Evolutionary conservation across 805 yeast species (phyloP).

Genomic region (Peterozyma xylosa): DNA sequence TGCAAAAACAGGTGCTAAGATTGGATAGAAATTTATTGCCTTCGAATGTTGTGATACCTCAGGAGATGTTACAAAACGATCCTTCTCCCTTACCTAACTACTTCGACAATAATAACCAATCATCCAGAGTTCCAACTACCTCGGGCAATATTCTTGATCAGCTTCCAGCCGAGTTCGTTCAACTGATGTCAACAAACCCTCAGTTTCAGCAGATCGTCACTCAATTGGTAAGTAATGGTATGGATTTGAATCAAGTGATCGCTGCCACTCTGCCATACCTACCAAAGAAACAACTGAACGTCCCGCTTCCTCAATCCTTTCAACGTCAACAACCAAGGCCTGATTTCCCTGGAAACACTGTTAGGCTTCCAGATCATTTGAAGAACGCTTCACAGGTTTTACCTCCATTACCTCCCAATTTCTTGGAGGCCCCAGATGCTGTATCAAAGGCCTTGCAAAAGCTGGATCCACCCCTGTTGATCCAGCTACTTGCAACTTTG

Average conservation of each 20-base stretch:
- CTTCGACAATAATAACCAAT: conserved; percentile 2
- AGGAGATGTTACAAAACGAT: conserved; percentile 27
- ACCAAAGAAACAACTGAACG: too few relatives aligned
- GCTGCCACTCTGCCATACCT: conserved; percentile 20
- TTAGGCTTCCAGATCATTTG: conserved; percentile 31
- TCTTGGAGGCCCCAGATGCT: conserved; percentile 45
- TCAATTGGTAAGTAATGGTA: conserved; percentile 26
- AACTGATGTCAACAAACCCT: conserved; percentile 20
- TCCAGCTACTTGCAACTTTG: conserved; percentile 61
- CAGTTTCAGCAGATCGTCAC: conserved; percentile 24
- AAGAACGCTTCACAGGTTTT: conserved; percentile 48
- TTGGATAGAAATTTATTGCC: conserved; percentile 44
- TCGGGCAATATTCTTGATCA: conserved; percentile 5
- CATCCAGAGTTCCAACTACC: not conserved
- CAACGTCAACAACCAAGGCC: not conserved
- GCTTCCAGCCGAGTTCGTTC: conserved; percentile 12
- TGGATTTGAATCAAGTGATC: conserved; percentile 25
- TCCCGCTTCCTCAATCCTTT: not conserved
- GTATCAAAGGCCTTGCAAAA: conserved; percentile 54
- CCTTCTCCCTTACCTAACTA: not conserved
- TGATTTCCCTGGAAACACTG: not conserved
- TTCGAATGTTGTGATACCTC: conserved; percentile 49
- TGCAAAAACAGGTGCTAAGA: conserved; percentile 33
- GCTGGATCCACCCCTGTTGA: conserved; percentile 63
- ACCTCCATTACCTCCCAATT: conserved; percentile 39